A percentile compares a stretch with the other conserved stretches of the same genome.
phyloP scores from a whole-genome alignment of 83 land plant genomes.

The Picea abies region DNA sequence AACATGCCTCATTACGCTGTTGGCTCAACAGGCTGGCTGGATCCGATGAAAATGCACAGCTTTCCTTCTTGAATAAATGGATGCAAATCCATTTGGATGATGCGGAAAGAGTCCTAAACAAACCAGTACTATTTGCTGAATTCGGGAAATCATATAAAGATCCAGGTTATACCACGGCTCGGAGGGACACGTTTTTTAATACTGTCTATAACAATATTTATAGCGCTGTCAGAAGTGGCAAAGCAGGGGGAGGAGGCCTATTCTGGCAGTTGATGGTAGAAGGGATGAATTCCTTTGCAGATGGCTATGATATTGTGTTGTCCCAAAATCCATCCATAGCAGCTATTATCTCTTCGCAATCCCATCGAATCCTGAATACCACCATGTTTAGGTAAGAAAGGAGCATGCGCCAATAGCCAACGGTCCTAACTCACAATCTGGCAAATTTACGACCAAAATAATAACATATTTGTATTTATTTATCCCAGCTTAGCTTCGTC shows the following conservation, averaged over 20 bases:
- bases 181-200: constrained; percentile 15
- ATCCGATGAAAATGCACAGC: constrained; percentile 20
- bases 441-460: too few species aligned
- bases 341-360: constrained; percentile 25
- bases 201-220: constrained; percentile 21
- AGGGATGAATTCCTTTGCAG: constrained; percentile 50
- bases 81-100: constrained; percentile 28
- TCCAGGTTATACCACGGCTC: neutral
- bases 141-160: constrained; percentile 31
- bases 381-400: too few species aligned
- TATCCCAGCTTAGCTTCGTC: too few species aligned
- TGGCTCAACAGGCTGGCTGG: constrained; percentile 19
- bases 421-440: too few species aligned
- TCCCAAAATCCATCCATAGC: constrained; percentile 33
- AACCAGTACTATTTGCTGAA: constrained; percentile 35
- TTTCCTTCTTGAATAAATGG: constrained; percentile 23
- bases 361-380: neutral
- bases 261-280: constrained; percentile 62
- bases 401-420: too few species aligned
- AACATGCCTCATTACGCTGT: neutral
- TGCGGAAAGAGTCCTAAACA: constrained; percentile 18
- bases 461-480: too few species aligned
- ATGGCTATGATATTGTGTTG: constrained; percentile 61
- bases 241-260: constrained; percentile 15
- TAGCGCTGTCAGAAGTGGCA: constrained; percentile 10